These are phyloP conservation scores for Nicotiana otophora DNA, from an alignment of 257 asterid species.

Conservation along the genomic window DNA sequence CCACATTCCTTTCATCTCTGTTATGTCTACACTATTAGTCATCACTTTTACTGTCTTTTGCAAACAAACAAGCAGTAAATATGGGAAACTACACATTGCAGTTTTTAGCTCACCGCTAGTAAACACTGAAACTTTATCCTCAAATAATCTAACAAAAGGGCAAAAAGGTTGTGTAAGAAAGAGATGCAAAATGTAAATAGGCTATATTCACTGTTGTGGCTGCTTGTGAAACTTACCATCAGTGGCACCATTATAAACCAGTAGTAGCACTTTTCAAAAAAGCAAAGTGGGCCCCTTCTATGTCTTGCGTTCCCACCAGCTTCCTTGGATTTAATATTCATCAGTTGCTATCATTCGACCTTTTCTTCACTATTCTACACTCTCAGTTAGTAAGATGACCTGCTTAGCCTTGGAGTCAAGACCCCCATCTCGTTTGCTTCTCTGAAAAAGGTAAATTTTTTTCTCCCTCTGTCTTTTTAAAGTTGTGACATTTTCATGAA, in stretches of 20 bases:
- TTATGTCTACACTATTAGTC: not conserved
- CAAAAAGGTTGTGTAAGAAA: conserved; percentile 8
- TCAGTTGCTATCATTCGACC: not conserved
- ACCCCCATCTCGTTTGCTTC: conserved; percentile 1
- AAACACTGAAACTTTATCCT: not conserved
- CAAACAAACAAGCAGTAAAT: not conserved
- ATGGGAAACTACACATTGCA: not conserved
- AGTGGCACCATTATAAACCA: conserved; percentile 8
- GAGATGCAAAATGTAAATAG: conserved; percentile 3
- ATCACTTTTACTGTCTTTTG: not conserved
- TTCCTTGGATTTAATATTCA: conserved; percentile 10
- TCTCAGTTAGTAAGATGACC: not conserved
- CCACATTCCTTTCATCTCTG: not conserved
- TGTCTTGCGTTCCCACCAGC: conserved; percentile 5
- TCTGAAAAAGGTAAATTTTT: not conserved
- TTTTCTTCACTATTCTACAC: not conserved
- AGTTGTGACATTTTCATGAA: not conserved
- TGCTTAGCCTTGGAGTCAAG: not conserved
- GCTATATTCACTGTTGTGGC: not conserved
- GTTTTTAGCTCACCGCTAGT: not conserved
- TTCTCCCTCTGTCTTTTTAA: not conserved
- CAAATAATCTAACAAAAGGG: not conserved
- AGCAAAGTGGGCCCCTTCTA: conserved; percentile 16
- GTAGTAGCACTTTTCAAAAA: not conserved
- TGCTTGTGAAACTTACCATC: not conserved